phyloP scores from a whole-genome alignment of 805 yeast genomes.

The Debaryomyces castellii region DNA sequence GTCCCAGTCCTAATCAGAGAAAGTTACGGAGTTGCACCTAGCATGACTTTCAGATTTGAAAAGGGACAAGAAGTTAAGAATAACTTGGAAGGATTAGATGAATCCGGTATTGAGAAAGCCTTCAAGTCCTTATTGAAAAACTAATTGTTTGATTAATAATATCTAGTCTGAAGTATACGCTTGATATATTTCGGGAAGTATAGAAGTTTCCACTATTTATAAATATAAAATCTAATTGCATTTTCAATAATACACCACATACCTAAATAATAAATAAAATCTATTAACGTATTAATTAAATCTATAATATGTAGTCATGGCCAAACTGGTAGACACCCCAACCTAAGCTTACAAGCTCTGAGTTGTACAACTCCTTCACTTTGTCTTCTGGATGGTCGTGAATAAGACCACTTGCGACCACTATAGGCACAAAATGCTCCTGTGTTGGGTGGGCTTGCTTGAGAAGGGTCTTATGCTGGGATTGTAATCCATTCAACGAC shows the following conservation, averaged over 20 bases:
- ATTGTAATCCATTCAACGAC: conserved; percentile 35
- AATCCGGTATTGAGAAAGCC: conserved; percentile 42
- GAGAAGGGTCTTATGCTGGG: conserved; percentile 31
- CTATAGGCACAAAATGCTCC: conserved; percentile 71
- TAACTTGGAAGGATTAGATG: conserved; percentile 48
- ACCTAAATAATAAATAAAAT: background rate
- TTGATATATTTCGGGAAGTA: background rate
- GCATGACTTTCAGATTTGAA: conserved; percentile 71
- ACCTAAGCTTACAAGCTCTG: conserved; percentile 50
- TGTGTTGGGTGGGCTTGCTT: conserved; percentile 68
- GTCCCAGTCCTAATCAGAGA: conserved; percentile 80
- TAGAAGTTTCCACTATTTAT: background rate
- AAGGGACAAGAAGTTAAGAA: conserved; percentile 52
- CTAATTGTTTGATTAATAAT: conserved; percentile 9
- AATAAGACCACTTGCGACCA: conserved; percentile 60
- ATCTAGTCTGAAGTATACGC: background rate
- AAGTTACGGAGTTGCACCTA: conserved; percentile 69
- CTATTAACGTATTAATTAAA: background rate
- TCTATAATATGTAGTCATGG: conserved; percentile 9
- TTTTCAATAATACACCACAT: background rate
- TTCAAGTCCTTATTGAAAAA: conserved; percentile 40
- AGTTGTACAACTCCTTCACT: conserved; percentile 48
- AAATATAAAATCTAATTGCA: background rate
- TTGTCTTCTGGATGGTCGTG: conserved; percentile 29
- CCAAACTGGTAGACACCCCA: conserved; percentile 69